Base-by-base conservation (phyloP, 1,284 basidiomycete genomes). In the Cutaneotrichosporon sp. region DNA sequence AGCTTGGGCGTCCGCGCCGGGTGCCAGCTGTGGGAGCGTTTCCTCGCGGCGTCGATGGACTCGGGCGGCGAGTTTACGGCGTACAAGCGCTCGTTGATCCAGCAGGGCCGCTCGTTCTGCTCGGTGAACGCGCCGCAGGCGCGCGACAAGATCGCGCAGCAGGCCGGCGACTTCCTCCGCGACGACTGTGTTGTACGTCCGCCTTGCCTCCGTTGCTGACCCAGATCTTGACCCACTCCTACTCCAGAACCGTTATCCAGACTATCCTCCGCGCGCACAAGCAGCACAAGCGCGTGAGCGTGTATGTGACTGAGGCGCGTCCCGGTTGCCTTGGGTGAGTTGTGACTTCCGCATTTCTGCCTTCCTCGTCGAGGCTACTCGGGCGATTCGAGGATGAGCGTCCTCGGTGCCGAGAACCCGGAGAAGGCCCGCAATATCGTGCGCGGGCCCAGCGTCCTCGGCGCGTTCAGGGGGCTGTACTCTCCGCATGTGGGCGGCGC, bases 401-500 rank as follows among this genome's bases (percentile, higher is more conserved):
- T 85, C 11, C 86, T 95, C 2, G 93, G 93, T 4, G 93, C 89
- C 0, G 95, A 99, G 83, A 98, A 99, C 79, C 88, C 92, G 25
- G 84, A 86, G 65, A 99, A 99, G 81, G 89, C 98, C n/a, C 82
- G 83, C 56, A 98, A 98, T 79, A 97, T 98, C 69, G 94, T 97
- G 27, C 81, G 84, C 62, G 87, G 87, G 56, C 91, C 97, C 79
- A 71, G 77, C 29, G 71, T 68, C 4, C 83, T 85, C 24, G 84
- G 85, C 7, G 91, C 93, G 74, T 98, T 99, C 80, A 85, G 87
- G 63, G 87, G 90, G 70, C 81, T 98, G 67, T 99, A 98, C 80
- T 87, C 88, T 69, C 85, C 89, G 22, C 82, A 93, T 5, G 86
- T 89, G 6, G 83, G 85, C n/a, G 89, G 88, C 88, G 49, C 59